These are phyloP conservation scores for Paragyromitra xinjiangensis DNA, from an alignment of 495 filamentous ascomycete species.

Conservation along the genomic window DNA sequence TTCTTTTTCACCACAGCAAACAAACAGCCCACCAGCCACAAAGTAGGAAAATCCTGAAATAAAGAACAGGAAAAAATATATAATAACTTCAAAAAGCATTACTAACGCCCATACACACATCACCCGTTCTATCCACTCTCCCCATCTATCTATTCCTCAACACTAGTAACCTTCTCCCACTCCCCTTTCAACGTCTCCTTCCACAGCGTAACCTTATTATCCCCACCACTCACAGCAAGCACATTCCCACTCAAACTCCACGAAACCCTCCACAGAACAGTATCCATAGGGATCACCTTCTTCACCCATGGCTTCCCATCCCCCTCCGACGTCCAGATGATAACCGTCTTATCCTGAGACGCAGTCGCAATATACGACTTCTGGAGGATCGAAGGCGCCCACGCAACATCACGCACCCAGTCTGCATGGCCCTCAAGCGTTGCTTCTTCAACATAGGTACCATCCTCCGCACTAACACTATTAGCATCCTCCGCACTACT, in stretches of 20 bases:
- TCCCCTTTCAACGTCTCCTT: constrained; percentile 80
- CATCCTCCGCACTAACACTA: constrained; percentile 62
- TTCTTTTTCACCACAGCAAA: constrained; percentile 3
- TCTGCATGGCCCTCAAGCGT: constrained; percentile 82
- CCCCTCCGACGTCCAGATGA: constrained; percentile 87
- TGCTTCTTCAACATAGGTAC: constrained; percentile 64
- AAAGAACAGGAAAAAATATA: constrained; percentile 1
- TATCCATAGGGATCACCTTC: constrained; percentile 85
- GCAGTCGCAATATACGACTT: constrained; percentile 96
- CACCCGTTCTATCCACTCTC: constrained; percentile 11
- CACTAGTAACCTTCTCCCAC: constrained; percentile 96
- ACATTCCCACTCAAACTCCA: constrained; percentile 99
- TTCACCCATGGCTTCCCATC: constrained; percentile 76
- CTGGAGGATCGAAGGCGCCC: constrained; percentile 90
- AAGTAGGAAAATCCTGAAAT: not conserved
- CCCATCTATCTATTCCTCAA: constrained; percentile 81
- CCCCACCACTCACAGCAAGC: constrained; percentile 87
- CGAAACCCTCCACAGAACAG: constrained; percentile 92
- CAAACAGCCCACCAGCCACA: not conserved
- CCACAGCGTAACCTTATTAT: constrained; percentile 95
- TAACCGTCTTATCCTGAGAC: constrained; percentile 93
- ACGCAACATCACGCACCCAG: constrained; percentile 98
- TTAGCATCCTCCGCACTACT: not conserved
- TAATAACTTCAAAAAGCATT: constrained; percentile 25
- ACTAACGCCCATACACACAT: constrained; percentile 34